Conservation (phyloP, 441 rosid species). For the Hura crepitans region DNA sequence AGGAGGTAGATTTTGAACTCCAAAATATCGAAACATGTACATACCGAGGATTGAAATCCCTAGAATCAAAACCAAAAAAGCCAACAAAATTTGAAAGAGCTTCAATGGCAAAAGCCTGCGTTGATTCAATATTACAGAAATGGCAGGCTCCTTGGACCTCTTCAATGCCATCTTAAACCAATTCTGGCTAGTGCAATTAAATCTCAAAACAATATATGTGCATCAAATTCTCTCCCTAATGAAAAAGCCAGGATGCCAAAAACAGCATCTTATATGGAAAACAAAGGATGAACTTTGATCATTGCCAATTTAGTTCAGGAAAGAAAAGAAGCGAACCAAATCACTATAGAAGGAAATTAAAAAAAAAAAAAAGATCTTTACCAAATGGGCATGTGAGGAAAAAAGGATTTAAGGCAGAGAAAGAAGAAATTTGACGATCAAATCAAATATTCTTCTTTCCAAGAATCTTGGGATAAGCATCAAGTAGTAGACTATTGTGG, state of each 20-base stretch:
- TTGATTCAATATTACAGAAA: conserved; percentile 39
- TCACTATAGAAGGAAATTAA: not conserved
- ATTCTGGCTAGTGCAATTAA: conserved; percentile 1
- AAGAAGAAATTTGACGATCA: not conserved
- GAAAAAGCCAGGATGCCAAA: not conserved
- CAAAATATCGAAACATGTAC: conserved; percentile 47
- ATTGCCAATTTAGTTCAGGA: not conserved
- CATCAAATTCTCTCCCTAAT: not conserved
- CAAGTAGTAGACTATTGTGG: not conserved
- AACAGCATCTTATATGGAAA: conserved; percentile 9
- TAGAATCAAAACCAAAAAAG: conserved; percentile 53
- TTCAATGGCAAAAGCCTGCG: conserved; percentile 46
- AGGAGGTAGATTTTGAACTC: conserved; percentile 29
- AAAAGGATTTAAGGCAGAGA: not conserved
- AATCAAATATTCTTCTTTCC: not conserved
- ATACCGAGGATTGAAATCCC: conserved; percentile 56
- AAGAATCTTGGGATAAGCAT: conserved; percentile 14
- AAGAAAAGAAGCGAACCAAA: not conserved
- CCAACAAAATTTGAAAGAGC: conserved; percentile 43
- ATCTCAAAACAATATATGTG: conserved; percentile 19
- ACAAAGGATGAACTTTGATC: not conserved
- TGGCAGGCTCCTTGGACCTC: conserved; percentile 49
- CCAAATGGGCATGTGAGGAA: conserved; percentile 20
- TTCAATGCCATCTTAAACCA: conserved; percentile 39
- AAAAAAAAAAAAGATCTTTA: conserved; percentile 15